phyloP scores from a whole-genome alignment of 164 flowering plant genomes.

The Vitis rupestris region DNA sequence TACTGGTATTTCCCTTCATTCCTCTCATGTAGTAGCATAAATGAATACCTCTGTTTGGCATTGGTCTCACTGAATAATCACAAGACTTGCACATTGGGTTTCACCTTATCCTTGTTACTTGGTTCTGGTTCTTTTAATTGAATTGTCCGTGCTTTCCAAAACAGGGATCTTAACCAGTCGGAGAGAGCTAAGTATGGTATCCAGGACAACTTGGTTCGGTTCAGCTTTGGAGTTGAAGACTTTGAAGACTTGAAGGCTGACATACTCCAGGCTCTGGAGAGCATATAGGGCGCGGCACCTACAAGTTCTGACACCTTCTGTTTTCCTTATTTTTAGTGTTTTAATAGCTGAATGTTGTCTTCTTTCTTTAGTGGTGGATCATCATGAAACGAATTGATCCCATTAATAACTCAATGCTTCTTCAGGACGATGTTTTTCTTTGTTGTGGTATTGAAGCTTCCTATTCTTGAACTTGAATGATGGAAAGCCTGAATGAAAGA shows the following conservation, averaged over 20 bases:
- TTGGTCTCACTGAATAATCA: too few species aligned
- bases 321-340: constrained; percentile 1
- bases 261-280: constrained; percentile 77
- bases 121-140: not conserved
- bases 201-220: constrained; percentile 84
- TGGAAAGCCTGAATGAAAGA: not conserved
- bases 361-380: constrained; percentile 6
- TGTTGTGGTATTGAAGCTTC: not conserved
- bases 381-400: not conserved
- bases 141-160: constrained; percentile 1
- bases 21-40: too few species aligned
- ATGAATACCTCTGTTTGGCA: too few species aligned
- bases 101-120: not conserved
- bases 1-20: constrained; percentile 58
- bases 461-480: not conserved
- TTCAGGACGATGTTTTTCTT: not conserved
- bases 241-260: constrained; percentile 89
- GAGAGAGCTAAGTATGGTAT: constrained; percentile 81
- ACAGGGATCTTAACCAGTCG: constrained; percentile 76
- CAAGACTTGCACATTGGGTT: not conserved
- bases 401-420: not conserved
- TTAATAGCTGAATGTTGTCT: not conserved
- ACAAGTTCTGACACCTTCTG: not conserved
- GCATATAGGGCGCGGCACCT: constrained; percentile 36
- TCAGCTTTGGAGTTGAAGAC: constrained; percentile 95